These are phyloP conservation scores for Lavandula angustifolia DNA, from an alignment of 257 asterid genomes.

Conservation along the genomic window DNA sequence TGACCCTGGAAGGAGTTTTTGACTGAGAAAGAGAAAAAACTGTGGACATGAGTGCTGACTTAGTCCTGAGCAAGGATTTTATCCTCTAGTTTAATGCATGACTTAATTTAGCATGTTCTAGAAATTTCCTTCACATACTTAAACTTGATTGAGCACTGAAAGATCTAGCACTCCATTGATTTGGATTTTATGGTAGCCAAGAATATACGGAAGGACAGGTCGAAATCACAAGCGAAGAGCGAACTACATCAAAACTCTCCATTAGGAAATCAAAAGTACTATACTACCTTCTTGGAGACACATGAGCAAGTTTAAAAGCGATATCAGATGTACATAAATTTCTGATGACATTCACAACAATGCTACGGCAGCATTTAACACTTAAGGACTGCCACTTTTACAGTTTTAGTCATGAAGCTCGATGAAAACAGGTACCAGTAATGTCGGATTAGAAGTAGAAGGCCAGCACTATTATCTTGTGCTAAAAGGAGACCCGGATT, in stretches of 20 bases:
- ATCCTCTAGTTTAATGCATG: neutral
- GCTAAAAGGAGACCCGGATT: constrained; percentile 14
- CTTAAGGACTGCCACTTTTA: neutral
- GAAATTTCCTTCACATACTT: neutral
- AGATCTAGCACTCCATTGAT: too few species aligned
- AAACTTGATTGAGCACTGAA: too few species aligned
- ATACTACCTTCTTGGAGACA: neutral
- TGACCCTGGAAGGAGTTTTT: constrained; percentile 15
- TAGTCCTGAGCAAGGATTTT: neutral
- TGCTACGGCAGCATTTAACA: neutral
- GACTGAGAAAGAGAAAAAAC: neutral
- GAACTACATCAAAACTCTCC: neutral
- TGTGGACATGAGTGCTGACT: neutral
- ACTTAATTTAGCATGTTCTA: neutral
- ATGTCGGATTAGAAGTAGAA: constrained; percentile 5
- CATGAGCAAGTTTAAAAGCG: neutral
- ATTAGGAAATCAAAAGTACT: neutral
- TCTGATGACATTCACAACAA: neutral
- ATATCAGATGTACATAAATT: neutral
- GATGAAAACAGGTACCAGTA: neutral
- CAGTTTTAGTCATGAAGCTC: neutral
- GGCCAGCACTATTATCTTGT: constrained; percentile 13
- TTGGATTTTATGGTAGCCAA: too few species aligned
- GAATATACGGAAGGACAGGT: too few species aligned
- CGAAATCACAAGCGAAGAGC: neutral